Conservation (phyloP, 345 rosid genomes). For the Arabidopsis arenosa region DNA sequence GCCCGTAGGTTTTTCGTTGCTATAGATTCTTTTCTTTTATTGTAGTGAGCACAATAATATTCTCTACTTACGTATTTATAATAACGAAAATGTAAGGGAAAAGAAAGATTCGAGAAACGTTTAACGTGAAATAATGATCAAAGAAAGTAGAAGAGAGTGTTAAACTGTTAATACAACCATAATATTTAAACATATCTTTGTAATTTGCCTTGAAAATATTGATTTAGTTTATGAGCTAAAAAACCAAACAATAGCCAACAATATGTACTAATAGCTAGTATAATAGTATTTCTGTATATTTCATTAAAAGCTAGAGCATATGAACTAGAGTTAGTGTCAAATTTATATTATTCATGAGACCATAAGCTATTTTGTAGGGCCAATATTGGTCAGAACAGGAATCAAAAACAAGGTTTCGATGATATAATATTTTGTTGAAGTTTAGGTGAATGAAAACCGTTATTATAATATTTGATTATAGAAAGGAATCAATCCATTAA, state of each 20-base stretch:
- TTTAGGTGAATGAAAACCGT: slow-evolving; percentile 39
- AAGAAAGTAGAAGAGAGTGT: background rate
- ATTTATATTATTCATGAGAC: slow-evolving; percentile 19
- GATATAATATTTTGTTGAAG: slow-evolving; percentile 31
- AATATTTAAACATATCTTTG: background rate
- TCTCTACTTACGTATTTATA: background rate
- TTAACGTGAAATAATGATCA: background rate
- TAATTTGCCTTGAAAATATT: background rate
- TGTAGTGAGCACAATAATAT: slow-evolving; percentile 14
- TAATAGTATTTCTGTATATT: background rate
- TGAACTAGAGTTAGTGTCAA: background rate
- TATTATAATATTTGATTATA: slow-evolving; percentile 23
- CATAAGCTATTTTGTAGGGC: slow-evolving; percentile 32
- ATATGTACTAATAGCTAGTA: background rate
- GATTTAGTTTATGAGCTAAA: background rate
- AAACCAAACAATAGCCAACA: background rate
- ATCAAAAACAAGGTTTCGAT: slow-evolving; percentile 1
- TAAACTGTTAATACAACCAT: background rate
- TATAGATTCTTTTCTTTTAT: slow-evolving; percentile 21
- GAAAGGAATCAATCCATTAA: slow-evolving; percentile 24
- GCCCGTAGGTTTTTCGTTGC: slow-evolving; percentile 43
- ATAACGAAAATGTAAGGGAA: background rate
- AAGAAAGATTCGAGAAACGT: background rate
- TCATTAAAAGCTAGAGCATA: background rate
- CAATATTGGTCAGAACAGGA: slow-evolving; percentile 1